Percentiles rank a stretch among this genome's conserved stretches.
These are phyloP conservation scores for Oryza meyeriana DNA, from an alignment of 176 grass and related monocot species.

Conservation along the genomic window DNA sequence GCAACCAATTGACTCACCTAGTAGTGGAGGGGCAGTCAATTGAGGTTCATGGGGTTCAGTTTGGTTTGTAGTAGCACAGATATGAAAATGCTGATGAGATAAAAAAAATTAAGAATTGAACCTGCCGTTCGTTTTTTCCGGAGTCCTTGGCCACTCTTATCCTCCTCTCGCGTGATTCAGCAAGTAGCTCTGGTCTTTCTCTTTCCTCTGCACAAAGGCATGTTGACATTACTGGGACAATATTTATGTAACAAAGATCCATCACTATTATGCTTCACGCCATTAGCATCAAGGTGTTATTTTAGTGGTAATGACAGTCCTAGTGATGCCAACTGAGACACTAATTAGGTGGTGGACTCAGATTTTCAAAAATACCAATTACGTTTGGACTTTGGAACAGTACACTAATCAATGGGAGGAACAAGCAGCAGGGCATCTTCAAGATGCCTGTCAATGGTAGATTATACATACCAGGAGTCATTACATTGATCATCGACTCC, in stretches of 20 bases:
- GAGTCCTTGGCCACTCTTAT: constrained; percentile 75
- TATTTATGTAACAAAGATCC: not conserved
- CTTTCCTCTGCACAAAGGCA: constrained; percentile 68
- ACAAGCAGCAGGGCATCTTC: constrained; percentile 5
- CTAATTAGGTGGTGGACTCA: not conserved
- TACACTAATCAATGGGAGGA: not conserved
- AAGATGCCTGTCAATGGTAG: not conserved
- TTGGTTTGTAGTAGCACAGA: not conserved
- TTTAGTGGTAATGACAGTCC: not conserved
- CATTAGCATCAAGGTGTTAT: not conserved
- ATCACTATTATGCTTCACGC: not conserved
- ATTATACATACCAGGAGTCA: constrained; percentile 71
- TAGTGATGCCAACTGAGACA: not conserved
- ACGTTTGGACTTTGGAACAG: not conserved
- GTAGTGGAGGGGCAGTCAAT: constrained; percentile 13
- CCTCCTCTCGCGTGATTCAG: constrained; percentile 77
- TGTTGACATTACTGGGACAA: not conserved
- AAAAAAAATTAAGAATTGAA: constrained; percentile 7
- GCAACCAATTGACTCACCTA: constrained; percentile 91
- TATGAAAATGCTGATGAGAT: not conserved
- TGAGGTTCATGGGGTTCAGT: not conserved
- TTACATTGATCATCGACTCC: constrained; percentile 94
- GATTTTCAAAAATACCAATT: not conserved
- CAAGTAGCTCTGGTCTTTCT: constrained; percentile 79
- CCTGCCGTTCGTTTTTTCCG: constrained; percentile 90